These are phyloP conservation scores for Tolypocladium album DNA, from an alignment of 2,329 filamentous ascomycete species.

Conservation along the genomic window DNA sequence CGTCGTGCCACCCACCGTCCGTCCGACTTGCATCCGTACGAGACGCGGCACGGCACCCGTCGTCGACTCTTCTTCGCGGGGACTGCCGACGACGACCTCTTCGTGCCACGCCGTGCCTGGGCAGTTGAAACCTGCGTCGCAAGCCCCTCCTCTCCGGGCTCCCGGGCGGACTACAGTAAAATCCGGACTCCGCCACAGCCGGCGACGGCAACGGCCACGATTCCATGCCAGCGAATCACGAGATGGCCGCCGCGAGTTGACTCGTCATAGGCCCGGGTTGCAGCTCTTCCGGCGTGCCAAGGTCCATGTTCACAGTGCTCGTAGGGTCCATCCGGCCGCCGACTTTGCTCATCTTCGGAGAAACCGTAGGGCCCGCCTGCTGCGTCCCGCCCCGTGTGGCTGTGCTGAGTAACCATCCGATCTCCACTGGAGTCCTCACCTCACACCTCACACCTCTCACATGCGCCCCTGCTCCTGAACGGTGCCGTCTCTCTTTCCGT, in stretches of 20 bases:
- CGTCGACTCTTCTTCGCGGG: no score
- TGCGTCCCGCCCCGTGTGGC: not conserved
- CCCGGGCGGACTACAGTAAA: not conserved
- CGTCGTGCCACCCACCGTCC: not conserved
- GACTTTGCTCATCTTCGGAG: not conserved
- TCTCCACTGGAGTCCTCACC: not conserved
- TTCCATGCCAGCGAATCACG: not conserved
- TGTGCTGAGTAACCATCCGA: not conserved
- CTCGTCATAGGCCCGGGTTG: not conserved
- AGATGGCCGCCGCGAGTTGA: not conserved
- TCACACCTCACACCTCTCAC: not conserved
- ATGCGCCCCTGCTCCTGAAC: not conserved
- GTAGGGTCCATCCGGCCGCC: not conserved
- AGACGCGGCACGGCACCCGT: no score
- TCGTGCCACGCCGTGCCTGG: not conserved
- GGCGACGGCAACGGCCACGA: not conserved
- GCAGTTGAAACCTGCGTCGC: not conserved
- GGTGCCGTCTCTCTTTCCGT: not conserved
- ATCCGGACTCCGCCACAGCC: not conserved
- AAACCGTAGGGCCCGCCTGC: not conserved
- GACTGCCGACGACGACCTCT: not conserved
- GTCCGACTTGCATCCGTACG: not conserved
- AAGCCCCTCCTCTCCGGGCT: not conserved
- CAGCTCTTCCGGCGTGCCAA: not conserved
- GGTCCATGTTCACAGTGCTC: not conserved